Conservation (phyloP, 176 grass and related monocot species). For the Chloris gayana region DNA sequence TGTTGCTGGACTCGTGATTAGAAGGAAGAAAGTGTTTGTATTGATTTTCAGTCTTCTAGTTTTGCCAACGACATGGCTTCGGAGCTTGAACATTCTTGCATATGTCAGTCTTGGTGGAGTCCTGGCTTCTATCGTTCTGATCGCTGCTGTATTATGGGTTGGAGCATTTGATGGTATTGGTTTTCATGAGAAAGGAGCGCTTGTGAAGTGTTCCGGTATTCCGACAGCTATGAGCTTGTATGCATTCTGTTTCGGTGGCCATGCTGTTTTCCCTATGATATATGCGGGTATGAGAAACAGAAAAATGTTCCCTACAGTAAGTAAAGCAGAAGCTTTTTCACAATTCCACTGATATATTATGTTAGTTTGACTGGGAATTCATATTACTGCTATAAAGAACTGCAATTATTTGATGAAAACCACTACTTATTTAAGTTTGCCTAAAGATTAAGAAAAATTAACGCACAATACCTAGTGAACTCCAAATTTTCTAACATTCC, state of each 20-base stretch:
- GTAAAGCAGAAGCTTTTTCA: slow-evolving; percentile 8
- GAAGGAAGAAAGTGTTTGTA: slow-evolving; percentile 80
- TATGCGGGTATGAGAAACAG: slow-evolving; percentile 76
- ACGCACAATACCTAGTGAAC: not conserved
- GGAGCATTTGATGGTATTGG: slow-evolving; percentile 64
- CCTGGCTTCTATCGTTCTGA: slow-evolving; percentile 63
- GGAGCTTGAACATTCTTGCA: slow-evolving; percentile 70
- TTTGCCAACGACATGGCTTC: slow-evolving; percentile 83
- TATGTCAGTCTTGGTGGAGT: slow-evolving; percentile 70
- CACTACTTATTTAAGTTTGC: too few relatives aligned
- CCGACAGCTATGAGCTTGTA: slow-evolving; percentile 79
- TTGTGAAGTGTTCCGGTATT: slow-evolving; percentile 64
- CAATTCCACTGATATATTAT: too few relatives aligned
- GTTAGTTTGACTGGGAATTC: too few relatives aligned
- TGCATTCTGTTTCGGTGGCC: slow-evolving; percentile 91
- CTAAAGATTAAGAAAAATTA: too few relatives aligned
- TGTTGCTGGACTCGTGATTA: slow-evolving; percentile 49
- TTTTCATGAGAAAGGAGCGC: slow-evolving; percentile 66
- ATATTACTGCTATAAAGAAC: too few relatives aligned
- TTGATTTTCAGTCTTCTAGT: slow-evolving; percentile 70
- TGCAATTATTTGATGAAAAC: not conserved
- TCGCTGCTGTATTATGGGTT: slow-evolving; percentile 59
- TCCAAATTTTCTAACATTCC: slow-evolving; percentile 26
- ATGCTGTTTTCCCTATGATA: slow-evolving; percentile 83
- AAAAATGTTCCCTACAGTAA: slow-evolving; percentile 67